Base-by-base conservation (phyloP, 352 stramenopile species). In the Phytophthora rubi region DNA sequence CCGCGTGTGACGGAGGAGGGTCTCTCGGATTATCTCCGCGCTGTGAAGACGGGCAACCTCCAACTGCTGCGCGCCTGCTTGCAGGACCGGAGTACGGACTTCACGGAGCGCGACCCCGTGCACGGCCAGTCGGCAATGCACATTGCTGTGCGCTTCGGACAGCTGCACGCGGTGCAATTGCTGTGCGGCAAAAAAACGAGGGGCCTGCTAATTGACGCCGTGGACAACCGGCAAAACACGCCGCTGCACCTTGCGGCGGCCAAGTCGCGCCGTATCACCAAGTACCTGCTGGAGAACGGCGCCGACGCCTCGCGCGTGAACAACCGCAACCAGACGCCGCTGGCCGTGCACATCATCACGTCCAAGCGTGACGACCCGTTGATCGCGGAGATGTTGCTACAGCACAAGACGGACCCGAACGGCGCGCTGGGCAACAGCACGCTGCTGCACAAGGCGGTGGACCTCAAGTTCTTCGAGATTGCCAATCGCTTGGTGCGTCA, bases 231-330 rank as follows among this genome's bases (percentile, higher is more conserved):
- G 16, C 57, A 84, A 47, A 96, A 96, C 79, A 94, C 88, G 8
- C 82, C 88, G 7, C 56, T 96, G 55, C 88, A 96, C 54, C 51
- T 96, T 18, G 88, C 88, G 8, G 72, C 84, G n/a, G 88, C 86
- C 30, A 93, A 93, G 60, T 96, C 88, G 48, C 85, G 86, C 3
- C 86, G 88, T 7, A 83, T 96, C 39, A 94, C 88, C 64, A 93
- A 94, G 78, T 92, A 85, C 35, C 32, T 96, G 37, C 77, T 96
- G 15, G 86, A 96, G 57, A 75, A 93, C 5, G 82, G 80, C 26
- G 89, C 89, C 1, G 76, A 84, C 33, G 82, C 89, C 28, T 80
- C 75, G 35, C 77, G 79, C 18, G 73, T 85, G 10, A 96, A 96
- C 70, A 74, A 82, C 26, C 85, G 89, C 28, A 85, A 84, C 45